These are phyloP conservation scores for Gigaspora rosea DNA, from an alignment of 192 early-diverging fungal genomes.

Conservation along the genomic window DNA sequence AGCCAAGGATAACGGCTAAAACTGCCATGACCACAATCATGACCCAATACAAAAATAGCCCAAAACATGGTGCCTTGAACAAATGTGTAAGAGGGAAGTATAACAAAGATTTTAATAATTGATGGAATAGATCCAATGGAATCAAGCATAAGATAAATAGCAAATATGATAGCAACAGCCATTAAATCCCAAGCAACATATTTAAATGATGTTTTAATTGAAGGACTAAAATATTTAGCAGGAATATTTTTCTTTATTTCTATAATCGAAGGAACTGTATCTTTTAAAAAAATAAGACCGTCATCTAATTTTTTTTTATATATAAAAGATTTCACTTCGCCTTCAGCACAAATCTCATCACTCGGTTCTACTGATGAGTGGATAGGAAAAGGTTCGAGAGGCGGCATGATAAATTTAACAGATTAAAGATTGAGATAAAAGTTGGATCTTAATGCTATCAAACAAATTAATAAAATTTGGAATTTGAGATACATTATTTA, in stretches of 20 bases:
- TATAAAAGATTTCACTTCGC: too few relatives aligned
- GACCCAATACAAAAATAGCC: conserved; percentile 16
- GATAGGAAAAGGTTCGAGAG: too few relatives aligned
- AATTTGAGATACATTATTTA: too few relatives aligned
- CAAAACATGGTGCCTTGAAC: conserved; percentile 19
- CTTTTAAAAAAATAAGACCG: not conserved
- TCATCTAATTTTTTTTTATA: not conserved
- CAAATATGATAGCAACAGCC: not conserved
- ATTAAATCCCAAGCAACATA: conserved; percentile 9
- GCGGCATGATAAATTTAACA: too few relatives aligned
- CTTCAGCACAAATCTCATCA: too few relatives aligned
- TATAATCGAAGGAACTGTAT: conserved; percentile 1
- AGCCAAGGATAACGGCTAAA: conserved; percentile 8
- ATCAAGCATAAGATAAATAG: not conserved
- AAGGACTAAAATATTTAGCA: conserved; percentile 14
- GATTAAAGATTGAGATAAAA: too few relatives aligned
- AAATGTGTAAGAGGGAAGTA: conserved; percentile 6
- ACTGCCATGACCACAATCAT: conserved; percentile 25
- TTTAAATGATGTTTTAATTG: conserved; percentile 15
- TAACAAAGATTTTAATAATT: not conserved
- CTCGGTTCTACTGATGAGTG: too few relatives aligned
- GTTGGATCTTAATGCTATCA: too few relatives aligned
- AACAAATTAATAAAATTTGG: too few relatives aligned
- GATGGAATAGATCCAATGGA: not conserved
- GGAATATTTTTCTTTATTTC: conserved; percentile 12